phyloP scores from a whole-genome alignment of 768 basidiomycete species.

The Rhodotorula babjevae region DNA sequence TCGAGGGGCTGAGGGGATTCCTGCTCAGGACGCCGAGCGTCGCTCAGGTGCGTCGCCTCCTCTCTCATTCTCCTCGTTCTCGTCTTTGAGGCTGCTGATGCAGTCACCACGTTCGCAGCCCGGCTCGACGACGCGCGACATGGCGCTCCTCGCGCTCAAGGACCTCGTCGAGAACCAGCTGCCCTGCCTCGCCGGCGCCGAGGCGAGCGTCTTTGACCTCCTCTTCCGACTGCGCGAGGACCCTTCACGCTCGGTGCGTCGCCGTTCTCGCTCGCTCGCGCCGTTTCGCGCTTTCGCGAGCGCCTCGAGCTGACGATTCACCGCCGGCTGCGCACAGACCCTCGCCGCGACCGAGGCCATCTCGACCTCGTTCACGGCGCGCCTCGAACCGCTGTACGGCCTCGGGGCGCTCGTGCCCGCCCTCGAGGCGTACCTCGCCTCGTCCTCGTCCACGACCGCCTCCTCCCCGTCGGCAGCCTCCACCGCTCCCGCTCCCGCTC shows the following conservation, averaged over 20 bases:
- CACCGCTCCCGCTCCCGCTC: too few relatives aligned
- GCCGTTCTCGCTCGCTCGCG: neutral
- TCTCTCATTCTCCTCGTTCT: neutral
- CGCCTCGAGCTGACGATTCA: neutral
- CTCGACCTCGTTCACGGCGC: constrained; percentile 24
- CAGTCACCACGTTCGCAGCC: neutral
- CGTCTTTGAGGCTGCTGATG: neutral
- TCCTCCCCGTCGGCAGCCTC: neutral
- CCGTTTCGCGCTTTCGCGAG: too few relatives aligned
- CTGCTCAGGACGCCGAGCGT: neutral
- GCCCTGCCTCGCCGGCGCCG: constrained; percentile 33
- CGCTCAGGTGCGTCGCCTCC: constrained; percentile 1
- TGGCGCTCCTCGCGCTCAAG: constrained; percentile 32
- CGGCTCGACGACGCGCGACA: constrained; percentile 2
- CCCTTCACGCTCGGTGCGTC: constrained; percentile 17
- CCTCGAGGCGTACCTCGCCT: constrained; percentile 18
- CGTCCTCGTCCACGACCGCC: neutral
- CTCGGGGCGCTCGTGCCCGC: constrained; percentile 31
- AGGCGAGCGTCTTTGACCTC: constrained; percentile 32
- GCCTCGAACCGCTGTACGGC: constrained; percentile 41
- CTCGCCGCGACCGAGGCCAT: constrained; percentile 37
- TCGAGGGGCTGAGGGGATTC: constrained; percentile 10
- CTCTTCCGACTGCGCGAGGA: constrained; percentile 35
- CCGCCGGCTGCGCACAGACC: constrained; percentile 12
- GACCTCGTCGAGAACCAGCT: constrained; percentile 39